Base-by-base conservation (phyloP, 768 basidiomycete species). In the Tulasnella sp. region DNA sequence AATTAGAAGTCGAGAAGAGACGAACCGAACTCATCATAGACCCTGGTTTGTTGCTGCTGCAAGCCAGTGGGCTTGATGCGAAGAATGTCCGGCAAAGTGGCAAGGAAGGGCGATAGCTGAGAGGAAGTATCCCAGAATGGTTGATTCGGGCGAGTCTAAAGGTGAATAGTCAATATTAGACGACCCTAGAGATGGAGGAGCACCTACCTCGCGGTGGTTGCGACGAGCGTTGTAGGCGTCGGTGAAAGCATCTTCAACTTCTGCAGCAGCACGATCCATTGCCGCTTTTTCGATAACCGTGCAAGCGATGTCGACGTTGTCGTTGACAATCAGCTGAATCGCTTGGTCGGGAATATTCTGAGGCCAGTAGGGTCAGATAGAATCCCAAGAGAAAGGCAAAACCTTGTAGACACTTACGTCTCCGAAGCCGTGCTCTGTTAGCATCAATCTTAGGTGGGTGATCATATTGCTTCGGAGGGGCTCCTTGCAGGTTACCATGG, bases 401-500 rank as follows among this genome's bases (percentile, higher is more conserved):
- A 83, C 34, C n/a, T 72, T n/a, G 8, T 80, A 50, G 40, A 44
- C 37, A 74, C 86, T 75, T 81, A 94, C 94, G 85, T 99, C 97
- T 77, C 88, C 92, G 85, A 98, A 98, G 64, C 97, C 97, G 83
- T 95, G 93, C 72, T 97, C 96, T 40, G 88, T 88, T 78, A 99
- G 86, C 82, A 93, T 90, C 72, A 92, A 91, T n/a, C 96, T 93
- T 44, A 98, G 89, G 84, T 97, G 96, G 77, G 90, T 93, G 24
- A 93, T 92, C 83, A 99, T 92, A 85, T 98, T 97, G 85, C 93
- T 94, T 84, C 96, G 93, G 80, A 99, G 86, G 1, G 97, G 97
- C 84, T 99, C 98, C 85, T 98, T 99, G 89, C 97, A 99, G 24
- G 98, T 99, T 22, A 99, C 98, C 78, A 98, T 87, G 37, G 98